Percentiles rank a stretch among this genome's conserved stretches.
These are phyloP conservation scores for Fraxinus cuspidata DNA, from an alignment of 257 asterid genomes.

Conservation along the genomic window DNA sequence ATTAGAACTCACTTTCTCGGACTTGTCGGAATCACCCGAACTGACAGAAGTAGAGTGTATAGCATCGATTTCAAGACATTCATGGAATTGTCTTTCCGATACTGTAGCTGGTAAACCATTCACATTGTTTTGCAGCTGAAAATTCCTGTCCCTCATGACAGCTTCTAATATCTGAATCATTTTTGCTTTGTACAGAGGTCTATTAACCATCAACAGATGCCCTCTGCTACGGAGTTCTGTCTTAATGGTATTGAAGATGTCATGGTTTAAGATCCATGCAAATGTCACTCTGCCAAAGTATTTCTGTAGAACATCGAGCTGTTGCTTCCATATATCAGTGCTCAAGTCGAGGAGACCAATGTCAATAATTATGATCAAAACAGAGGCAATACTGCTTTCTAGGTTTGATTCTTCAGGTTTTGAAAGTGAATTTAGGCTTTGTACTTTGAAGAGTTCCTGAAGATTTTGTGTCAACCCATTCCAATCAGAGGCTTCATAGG, in stretches of 20 bases:
- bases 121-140: constrained; percentile 32
- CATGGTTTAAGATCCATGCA: constrained; percentile 79
- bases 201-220: constrained; percentile 66
- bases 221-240: constrained; percentile 70
- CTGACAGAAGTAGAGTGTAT: constrained; percentile 49
- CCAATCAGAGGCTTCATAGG: constrained; percentile 80
- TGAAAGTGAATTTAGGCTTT: constrained; percentile 29
- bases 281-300: constrained; percentile 56
- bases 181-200: constrained; percentile 78
- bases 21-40: constrained; percentile 67
- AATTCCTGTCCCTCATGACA: constrained; percentile 42
- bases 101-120: constrained; percentile 27
- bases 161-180: constrained; percentile 68
- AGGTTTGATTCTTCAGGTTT: constrained; percentile 31
- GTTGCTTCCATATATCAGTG: constrained; percentile 77
- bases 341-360: constrained; percentile 77
- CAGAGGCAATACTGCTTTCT: constrained; percentile 23
- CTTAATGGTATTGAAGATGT: constrained; percentile 61
- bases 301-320: constrained; percentile 65
- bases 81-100: constrained; percentile 42
- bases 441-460: constrained; percentile 41
- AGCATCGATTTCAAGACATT: constrained; percentile 60
- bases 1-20: constrained; percentile 41
- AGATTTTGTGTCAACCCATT: constrained; percentile 68
- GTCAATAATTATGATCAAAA: constrained; percentile 57